Conservation (phyloP, 2,329 filamentous ascomycete genomes). For the Alternaria brassicicola region DNA sequence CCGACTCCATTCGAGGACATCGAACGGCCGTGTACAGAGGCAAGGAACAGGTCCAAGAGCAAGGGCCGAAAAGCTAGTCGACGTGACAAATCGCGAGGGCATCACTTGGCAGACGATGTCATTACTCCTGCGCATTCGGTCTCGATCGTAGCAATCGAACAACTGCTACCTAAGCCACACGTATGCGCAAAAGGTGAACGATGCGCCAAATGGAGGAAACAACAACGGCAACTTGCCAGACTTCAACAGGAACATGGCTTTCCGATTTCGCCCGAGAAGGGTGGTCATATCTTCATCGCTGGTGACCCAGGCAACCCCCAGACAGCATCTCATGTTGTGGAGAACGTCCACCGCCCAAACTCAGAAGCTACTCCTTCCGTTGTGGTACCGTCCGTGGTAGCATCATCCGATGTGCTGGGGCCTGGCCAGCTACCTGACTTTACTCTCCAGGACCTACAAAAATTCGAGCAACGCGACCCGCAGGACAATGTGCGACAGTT, state of each 20-base stretch:
- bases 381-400: constrained; percentile 69
- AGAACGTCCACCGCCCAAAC: constrained; percentile 66
- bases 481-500: constrained; percentile 95
- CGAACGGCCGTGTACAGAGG: constrained; percentile 52
- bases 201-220: constrained; percentile 80
- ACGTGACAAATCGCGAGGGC: constrained; percentile 43
- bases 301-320: constrained; percentile 79
- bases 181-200: constrained; percentile 84
- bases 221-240: constrained; percentile 76
- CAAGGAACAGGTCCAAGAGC: constrained; percentile 44
- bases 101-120: constrained; percentile 61
- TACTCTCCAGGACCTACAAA: constrained; percentile 74
- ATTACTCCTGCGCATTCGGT: constrained; percentile 83
- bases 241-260: constrained; percentile 73
- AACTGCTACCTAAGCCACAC: constrained; percentile 83
- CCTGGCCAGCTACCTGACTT: constrained; percentile 69
- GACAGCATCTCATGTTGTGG: constrained; percentile 62
- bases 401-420: constrained; percentile 88
- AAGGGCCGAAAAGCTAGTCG: constrained; percentile 41
- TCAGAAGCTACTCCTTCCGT: constrained; percentile 71
- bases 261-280: constrained; percentile 67
- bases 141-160: constrained; percentile 91
- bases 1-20: constrained; percentile 58
- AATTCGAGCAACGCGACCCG: constrained; percentile 74
- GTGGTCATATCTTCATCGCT: constrained; percentile 75